A percentile compares a stretch with the other conserved stretches of the same genome.
These are phyloP conservation scores for Lathyrus tuberosus DNA, from an alignment of 306 rosid genomes.

Conservation along the genomic window DNA sequence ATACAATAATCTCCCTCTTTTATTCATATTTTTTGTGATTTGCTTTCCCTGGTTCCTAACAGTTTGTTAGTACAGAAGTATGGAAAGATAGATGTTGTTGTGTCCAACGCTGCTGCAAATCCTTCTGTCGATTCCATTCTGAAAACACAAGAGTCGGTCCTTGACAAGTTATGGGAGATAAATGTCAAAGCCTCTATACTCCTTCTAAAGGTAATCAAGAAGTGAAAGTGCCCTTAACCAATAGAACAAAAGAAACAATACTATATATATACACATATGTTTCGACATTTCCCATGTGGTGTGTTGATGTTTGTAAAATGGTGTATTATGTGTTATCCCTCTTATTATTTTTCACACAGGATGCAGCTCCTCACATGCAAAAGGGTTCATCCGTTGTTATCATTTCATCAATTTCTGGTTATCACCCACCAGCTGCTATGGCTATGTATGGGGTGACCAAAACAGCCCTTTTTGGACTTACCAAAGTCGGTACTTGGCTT, in stretches of 20 bases:
- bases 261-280: background rate
- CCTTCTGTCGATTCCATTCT: constrained; percentile 73
- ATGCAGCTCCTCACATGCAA: constrained; percentile 70
- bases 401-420: constrained; percentile 83
- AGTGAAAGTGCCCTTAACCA: background rate
- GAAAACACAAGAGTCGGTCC: constrained; percentile 67
- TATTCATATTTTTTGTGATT: no score
- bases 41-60: no score
- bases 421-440: constrained; percentile 69
- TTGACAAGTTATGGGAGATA: constrained; percentile 95
- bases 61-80: constrained; percentile 58
- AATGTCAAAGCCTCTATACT: constrained; percentile 95
- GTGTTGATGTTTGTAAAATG: constrained; percentile 3
- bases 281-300: constrained; percentile 13
- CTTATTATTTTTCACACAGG: constrained; percentile 54
- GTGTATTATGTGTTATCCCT: background rate
- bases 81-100: constrained; percentile 85
- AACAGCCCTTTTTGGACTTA: constrained; percentile 92
- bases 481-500: constrained; percentile 61
- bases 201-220: constrained; percentile 71
- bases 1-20: no score
- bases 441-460: constrained; percentile 99
- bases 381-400: constrained; percentile 83
- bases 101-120: constrained; percentile 95
- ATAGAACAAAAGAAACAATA: constrained; percentile 19